Evolutionary conservation across 2,329 filamentous ascomycete species (phyloP), one percentile per base, ranked within the genome.

Genomic region (Arthrobotrys musiformis): DNA sequence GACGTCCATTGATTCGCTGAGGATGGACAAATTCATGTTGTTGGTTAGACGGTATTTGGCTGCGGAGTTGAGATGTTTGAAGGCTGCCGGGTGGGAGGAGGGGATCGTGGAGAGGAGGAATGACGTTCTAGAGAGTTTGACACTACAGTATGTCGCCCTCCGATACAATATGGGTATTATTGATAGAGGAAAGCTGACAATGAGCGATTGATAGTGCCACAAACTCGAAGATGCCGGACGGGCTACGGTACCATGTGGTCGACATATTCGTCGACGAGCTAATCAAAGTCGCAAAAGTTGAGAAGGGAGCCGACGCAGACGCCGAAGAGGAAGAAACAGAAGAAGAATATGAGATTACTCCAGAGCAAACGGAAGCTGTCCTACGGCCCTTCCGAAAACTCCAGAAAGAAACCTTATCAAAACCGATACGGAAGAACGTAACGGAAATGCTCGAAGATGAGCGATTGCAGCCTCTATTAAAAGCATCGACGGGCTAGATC

Each of bases 261-360:
- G 95, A 99, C 85, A 88, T 98, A 66, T 98, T 92, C 89, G 88
- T 97, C 7, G 95, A 98, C 83, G 94, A 97, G 86, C 84, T 94
- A 81, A 92, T 94, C 83, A 90, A 90, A 82, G 88, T 89, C 35
- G 88, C 90, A 64, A 86, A 88, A 37, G 84, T 84, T 37, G 84
- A 84, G 8, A 84, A 84, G 9, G 82, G 82, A 11, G 81, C 81
- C 9, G 81, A 81, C 9, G 83, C 82, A 4, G 81, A 81, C 30
- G 81, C 83, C 44, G 81, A 83, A 77, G 81, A 83, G 13, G 81
- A 83, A 78, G 82, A 83, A 86, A 78, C 84, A 83, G 19, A 83
- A 83, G 54, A 84, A 84, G 44, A 89, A 91, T 64, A 75, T 50
- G 61, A 67, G 8, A 77, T 79, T 42, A 70, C 70, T 80, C 82